phyloP scores from a whole-genome alignment of 2,329 filamentous ascomycete genomes.

The Pseudogymnoascus sp. region DNA sequence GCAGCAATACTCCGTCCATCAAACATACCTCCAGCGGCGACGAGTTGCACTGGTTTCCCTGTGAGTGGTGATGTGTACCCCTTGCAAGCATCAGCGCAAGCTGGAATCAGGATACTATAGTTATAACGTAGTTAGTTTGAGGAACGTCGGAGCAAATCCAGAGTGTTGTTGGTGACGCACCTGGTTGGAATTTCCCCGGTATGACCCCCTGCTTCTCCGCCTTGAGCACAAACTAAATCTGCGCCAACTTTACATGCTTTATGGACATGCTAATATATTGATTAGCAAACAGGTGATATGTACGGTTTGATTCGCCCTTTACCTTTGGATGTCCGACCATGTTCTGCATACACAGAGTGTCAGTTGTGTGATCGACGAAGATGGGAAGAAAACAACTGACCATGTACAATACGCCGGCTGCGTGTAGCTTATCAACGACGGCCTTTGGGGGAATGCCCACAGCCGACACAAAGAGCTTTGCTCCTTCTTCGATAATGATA shows the following conservation, averaged over 20 bases:
- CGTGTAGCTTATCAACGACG: conserved; percentile 86
- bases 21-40: conserved; percentile 90
- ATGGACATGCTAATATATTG: conserved; percentile 70
- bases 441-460: conserved; percentile 86
- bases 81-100: conserved; percentile 74
- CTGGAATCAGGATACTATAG: conserved; percentile 84
- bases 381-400: conserved; percentile 33
- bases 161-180: background rate
- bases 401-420: conserved; percentile 87
- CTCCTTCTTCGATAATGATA: conserved; percentile 86
- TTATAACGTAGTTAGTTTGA: background rate
- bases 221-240: conserved; percentile 97
- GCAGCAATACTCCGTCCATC: conserved; percentile 87
- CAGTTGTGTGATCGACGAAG: background rate
- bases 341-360: conserved; percentile 36
- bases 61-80: conserved; percentile 81
- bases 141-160: background rate
- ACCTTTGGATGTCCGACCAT: conserved; percentile 98
- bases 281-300: background rate
- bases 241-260: conserved; percentile 88
- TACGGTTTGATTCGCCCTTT: background rate
- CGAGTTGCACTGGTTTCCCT: conserved; percentile 77
- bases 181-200: conserved; percentile 89
- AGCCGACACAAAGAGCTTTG: conserved; percentile 91
- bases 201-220: conserved; percentile 93